phyloP scores from a whole-genome alignment of 2,329 filamentous ascomycete species.

The Dryadomyces sulphureus region DNA sequence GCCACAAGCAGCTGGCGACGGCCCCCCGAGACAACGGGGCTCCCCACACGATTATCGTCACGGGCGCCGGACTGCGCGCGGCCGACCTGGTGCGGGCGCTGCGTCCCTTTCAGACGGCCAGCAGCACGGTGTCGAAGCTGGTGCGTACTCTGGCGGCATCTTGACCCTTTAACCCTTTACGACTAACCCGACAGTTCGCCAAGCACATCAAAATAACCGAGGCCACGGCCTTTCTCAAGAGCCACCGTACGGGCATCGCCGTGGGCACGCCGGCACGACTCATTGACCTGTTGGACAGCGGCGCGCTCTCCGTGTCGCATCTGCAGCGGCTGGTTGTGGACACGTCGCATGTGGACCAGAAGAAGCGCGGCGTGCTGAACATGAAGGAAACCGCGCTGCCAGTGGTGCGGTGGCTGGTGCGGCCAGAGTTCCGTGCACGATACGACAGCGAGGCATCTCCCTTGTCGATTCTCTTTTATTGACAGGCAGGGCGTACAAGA shows the following conservation, averaged over 20 bases:
- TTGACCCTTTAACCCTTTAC: too few species aligned
- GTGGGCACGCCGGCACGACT: constrained; percentile 81
- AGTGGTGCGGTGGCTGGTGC: constrained; percentile 58
- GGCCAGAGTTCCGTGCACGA: constrained; percentile 48
- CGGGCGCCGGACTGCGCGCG: constrained; percentile 69
- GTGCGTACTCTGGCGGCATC: constrained; percentile 20
- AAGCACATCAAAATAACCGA: constrained; percentile 96
- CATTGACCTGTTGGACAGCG: constrained; percentile 67
- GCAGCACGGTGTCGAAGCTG: constrained; percentile 69
- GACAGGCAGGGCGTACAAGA: not conserved
- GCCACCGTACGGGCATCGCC: constrained; percentile 61
- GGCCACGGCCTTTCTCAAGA: constrained; percentile 60
- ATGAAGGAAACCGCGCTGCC: constrained; percentile 88
- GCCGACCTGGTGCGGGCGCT: constrained; percentile 68
- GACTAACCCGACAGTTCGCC: constrained; percentile 45
- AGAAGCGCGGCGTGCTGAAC: constrained; percentile 85
- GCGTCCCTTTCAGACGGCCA: constrained; percentile 65
- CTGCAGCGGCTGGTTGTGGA: constrained; percentile 76
- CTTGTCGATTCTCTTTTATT: constrained; percentile 11
- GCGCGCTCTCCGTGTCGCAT: constrained; percentile 53
- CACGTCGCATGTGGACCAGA: constrained; percentile 83
- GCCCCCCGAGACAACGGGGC: constrained; percentile 54
- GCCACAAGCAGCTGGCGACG: constrained; percentile 18
- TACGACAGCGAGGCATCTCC: constrained; percentile 26
- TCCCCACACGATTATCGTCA: constrained; percentile 81